Conservation (phyloP, 805 yeast species). For the Clavispora fructus region DNA sequence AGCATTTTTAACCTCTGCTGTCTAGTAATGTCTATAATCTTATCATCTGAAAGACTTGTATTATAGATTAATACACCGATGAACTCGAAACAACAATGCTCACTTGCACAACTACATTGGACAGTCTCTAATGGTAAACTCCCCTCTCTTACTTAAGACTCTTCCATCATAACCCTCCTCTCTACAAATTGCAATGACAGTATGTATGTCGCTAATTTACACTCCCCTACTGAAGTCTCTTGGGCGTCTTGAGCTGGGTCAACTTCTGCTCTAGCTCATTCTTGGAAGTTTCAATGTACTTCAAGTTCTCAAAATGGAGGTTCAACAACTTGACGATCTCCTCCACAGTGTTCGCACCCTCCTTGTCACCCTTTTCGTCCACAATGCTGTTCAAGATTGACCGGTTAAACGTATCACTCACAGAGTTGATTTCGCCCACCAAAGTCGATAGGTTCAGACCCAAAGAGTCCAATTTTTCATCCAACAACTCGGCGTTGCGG, state of each 20-base stretch:
- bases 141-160: too few species aligned
- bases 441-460: slow-evolving; percentile 72
- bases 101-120: too few species aligned
- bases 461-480: slow-evolving; percentile 71
- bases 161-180: too few species aligned
- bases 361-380: slow-evolving; percentile 20
- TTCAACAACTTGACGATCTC: slow-evolving; percentile 79
- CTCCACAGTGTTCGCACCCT: slow-evolving; percentile 37
- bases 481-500: slow-evolving; percentile 77
- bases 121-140: too few species aligned
- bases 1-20: too few species aligned
- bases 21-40: too few species aligned
- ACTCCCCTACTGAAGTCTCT: background rate
- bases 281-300: slow-evolving; percentile 77
- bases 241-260: slow-evolving; percentile 15
- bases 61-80: too few species aligned
- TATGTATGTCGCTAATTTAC: background rate
- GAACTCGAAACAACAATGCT: too few species aligned
- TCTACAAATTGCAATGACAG: background rate
- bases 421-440: slow-evolving; percentile 77
- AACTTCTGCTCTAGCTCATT: slow-evolving; percentile 63
- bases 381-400: slow-evolving; percentile 33
- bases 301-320: slow-evolving; percentile 83
- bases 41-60: too few species aligned
- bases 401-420: slow-evolving; percentile 74